These are phyloP conservation scores for Solanum bulbocastanum DNA, from an alignment of 257 asterid genomes.

Conservation along the genomic window DNA sequence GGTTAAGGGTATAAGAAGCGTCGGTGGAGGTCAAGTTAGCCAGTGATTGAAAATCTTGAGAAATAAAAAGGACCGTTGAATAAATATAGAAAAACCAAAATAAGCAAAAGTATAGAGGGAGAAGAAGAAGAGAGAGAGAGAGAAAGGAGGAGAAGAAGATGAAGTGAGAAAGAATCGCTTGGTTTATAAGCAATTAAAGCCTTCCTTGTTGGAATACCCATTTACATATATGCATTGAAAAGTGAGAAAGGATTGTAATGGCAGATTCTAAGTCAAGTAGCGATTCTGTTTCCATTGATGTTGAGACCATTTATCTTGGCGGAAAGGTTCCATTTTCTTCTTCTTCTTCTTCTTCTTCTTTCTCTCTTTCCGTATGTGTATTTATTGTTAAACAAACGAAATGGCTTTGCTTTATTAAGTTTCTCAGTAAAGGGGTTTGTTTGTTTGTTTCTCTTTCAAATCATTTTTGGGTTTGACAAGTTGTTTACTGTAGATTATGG, in stretches of 20 bases:
- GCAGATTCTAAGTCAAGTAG: conserved; percentile 14
- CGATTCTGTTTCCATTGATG: conserved; percentile 26
- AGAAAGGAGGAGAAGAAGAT: background rate
- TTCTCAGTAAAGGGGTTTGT: background rate
- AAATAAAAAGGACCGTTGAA: background rate
- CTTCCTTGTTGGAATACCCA: background rate
- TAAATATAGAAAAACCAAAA: background rate
- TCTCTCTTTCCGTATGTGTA: background rate
- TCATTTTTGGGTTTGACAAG: background rate
- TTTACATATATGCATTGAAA: background rate
- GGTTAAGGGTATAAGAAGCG: background rate
- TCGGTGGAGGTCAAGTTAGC: background rate
- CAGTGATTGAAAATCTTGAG: background rate
- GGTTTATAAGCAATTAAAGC: conserved; percentile 14
- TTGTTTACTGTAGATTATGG: background rate
- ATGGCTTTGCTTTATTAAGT: background rate
- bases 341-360: background rate
- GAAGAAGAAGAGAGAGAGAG: background rate
- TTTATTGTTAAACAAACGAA: background rate
- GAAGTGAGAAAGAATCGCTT: conserved; percentile 22
- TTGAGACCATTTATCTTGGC: conserved; percentile 35
- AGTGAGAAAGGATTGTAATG: conserved; percentile 16
- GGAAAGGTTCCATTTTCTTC: conserved; percentile 21
- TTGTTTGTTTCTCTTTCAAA: background rate
- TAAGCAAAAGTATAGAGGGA: background rate